Evolutionary conservation across 495 filamentous ascomycete species (phyloP).

Genomic region (Hypoxylon cercidicola): DNA sequence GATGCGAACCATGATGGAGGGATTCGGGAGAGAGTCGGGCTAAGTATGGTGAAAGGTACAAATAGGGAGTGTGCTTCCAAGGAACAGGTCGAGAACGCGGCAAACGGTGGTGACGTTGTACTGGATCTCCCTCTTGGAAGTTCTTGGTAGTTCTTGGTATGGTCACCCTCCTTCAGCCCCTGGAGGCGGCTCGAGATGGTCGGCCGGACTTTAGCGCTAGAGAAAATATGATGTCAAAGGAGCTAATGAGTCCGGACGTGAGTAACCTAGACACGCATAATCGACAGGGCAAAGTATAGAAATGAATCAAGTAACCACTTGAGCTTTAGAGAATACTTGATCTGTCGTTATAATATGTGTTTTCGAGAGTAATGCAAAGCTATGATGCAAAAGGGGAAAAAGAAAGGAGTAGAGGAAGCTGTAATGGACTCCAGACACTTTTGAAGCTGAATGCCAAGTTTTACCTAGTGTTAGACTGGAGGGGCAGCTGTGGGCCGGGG

Average conservation of each 20-base stretch:
- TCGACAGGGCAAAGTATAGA: neutral
- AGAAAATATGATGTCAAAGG: slow-evolving; percentile 39
- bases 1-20: slow-evolving; percentile 74
- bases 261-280: neutral
- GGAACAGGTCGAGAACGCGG: slow-evolving; percentile 29
- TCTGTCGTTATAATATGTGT: slow-evolving; percentile 4
- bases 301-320: slow-evolving; percentile 8
- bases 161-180: slow-evolving; percentile 22
- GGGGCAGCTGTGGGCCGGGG: slow-evolving; percentile 24
- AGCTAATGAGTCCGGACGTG: neutral
- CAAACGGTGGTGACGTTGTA: slow-evolving; percentile 37
- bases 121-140: slow-evolving; percentile 34
- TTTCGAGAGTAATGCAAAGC: neutral
- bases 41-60: slow-evolving; percentile 26
- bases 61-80: slow-evolving; percentile 27
- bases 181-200: slow-evolving; percentile 23
- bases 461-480: slow-evolving; percentile 16
- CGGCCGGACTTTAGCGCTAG: slow-evolving; percentile 35
- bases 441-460: slow-evolving; percentile 40
- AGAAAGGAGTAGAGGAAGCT: slow-evolving; percentile 21
- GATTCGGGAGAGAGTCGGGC: slow-evolving; percentile 10
- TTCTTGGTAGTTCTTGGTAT: slow-evolving; percentile 27
- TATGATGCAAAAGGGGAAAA: slow-evolving; percentile 15
- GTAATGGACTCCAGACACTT: slow-evolving; percentile 22
- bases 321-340: slow-evolving; percentile 10